Conservation (phyloP, 257 asterid species). For the Plectranthus barbatus region DNA sequence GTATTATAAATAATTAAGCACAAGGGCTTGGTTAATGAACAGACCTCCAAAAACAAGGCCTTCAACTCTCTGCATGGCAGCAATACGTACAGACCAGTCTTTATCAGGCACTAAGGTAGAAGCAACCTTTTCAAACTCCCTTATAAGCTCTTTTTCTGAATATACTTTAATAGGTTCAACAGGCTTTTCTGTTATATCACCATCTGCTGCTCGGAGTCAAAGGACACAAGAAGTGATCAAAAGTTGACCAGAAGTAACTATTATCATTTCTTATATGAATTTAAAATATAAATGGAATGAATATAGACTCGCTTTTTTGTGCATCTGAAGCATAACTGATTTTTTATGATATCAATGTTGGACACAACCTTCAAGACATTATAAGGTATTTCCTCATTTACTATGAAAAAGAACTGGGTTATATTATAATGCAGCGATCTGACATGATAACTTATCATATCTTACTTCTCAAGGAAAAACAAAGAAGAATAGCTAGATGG, state of each 20-base stretch:
- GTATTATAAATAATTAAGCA: neutral
- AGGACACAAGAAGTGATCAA: conserved; percentile 16
- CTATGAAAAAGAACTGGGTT: neutral
- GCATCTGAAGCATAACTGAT: conserved; percentile 1
- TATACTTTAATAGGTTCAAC: conserved; percentile 89
- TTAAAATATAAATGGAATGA: neutral
- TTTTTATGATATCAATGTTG: neutral
- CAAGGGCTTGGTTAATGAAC: conserved; percentile 14
- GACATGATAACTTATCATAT: neutral
- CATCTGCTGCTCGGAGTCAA: conserved; percentile 63
- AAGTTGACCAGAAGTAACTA: conserved; percentile 13
- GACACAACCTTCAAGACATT: neutral
- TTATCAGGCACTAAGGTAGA: conserved; percentile 91
- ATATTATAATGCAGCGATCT: neutral
- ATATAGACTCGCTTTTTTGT: neutral
- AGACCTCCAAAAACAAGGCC: conserved; percentile 93
- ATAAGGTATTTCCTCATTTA: neutral
- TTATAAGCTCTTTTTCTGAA: conserved; percentile 87
- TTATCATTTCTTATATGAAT: neutral
- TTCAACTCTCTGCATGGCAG: conserved; percentile 96
- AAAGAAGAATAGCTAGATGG: conserved; percentile 1
- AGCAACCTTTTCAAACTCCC: conserved; percentile 94
- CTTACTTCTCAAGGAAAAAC: neutral
- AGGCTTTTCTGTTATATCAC: conserved; percentile 82
- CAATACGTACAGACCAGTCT: conserved; percentile 93